Conservation (phyloP, 345 rosid genomes). For the Boechera stricta region DNA sequence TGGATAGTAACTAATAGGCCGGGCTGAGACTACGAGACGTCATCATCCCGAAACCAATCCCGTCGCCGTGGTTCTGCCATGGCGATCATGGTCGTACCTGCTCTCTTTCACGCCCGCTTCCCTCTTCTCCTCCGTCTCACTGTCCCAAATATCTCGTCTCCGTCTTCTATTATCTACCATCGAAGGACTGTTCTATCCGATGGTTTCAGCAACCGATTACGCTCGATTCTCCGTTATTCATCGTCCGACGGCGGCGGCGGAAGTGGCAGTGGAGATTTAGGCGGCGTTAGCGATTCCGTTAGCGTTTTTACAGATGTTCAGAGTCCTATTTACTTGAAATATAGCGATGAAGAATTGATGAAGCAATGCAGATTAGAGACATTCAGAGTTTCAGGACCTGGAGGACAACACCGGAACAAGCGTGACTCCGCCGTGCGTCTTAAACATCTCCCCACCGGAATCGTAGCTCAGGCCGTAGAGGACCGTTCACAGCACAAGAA, state of each 20-base stretch:
- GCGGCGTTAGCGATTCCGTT: not conserved
- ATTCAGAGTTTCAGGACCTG: constrained; percentile 84
- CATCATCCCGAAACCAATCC: constrained; percentile 23
- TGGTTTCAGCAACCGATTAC: constrained; percentile 3
- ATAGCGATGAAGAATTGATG: constrained; percentile 77
- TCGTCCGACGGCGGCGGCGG: constrained; percentile 27
- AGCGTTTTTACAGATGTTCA: not conserved
- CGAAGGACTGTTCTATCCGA: not conserved
- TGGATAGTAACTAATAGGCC: not conserved
- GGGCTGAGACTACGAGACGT: constrained; percentile 21
- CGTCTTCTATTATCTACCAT: constrained; percentile 19
- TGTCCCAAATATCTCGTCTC: constrained; percentile 5
- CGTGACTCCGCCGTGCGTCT: constrained; percentile 93
- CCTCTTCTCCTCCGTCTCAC: constrained; percentile 37
- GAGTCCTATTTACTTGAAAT: constrained; percentile 51
- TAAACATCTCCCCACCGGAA: constrained; percentile 85
- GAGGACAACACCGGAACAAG: constrained; percentile 98
- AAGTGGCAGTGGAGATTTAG: not conserved
- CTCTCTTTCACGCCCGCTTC: constrained; percentile 38
- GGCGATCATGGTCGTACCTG: constrained; percentile 46
- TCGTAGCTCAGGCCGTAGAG: constrained; percentile 82
- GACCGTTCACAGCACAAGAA: constrained; percentile 96
- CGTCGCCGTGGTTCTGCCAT: constrained; percentile 28
- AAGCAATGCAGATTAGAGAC: constrained; percentile 73
- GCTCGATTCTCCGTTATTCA: constrained; percentile 29